Conservation (phyloP, 1,284 basidiomycete species). For the Microbotryum saponariae region DNA sequence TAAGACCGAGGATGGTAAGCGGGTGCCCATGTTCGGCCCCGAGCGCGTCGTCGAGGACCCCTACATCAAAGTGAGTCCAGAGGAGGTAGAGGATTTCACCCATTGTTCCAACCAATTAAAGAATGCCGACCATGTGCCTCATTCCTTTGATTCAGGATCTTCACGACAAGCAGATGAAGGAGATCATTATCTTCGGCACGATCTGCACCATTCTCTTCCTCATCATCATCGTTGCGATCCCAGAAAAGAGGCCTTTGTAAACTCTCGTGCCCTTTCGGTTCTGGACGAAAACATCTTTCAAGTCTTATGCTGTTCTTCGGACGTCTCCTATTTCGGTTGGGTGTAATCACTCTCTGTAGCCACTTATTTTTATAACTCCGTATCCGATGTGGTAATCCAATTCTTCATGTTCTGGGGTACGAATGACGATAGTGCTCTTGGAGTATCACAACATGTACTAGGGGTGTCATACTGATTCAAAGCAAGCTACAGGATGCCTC, state of each 20-base stretch:
- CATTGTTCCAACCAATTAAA: too few relatives aligned
- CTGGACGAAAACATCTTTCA: neutral
- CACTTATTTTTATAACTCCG: neutral
- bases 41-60: conserved; percentile 14
- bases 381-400: neutral
- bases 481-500: too few relatives aligned
- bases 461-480: too few relatives aligned
- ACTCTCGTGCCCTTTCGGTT: neutral
- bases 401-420: neutral
- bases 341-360: too few relatives aligned
- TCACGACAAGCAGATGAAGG: conserved; percentile 17
- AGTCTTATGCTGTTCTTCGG: neutral
- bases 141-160: neutral
- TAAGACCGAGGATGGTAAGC: conserved; percentile 5
- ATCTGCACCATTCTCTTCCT: neutral
- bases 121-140: too few relatives aligned
- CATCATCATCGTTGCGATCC: conserved; percentile 4
- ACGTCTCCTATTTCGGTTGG: too few relatives aligned
- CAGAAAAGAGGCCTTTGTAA: neutral
- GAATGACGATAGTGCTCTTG: too few relatives aligned
- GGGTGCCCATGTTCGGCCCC: conserved; percentile 7
- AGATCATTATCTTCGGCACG: conserved; percentile 9
- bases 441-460: too few relatives aligned
- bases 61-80: conserved; percentile 8
- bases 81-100: too few relatives aligned